Evolutionary conservation across 164 flowering plant species (phyloP).

Genomic region (Vitis riparia): DNA sequence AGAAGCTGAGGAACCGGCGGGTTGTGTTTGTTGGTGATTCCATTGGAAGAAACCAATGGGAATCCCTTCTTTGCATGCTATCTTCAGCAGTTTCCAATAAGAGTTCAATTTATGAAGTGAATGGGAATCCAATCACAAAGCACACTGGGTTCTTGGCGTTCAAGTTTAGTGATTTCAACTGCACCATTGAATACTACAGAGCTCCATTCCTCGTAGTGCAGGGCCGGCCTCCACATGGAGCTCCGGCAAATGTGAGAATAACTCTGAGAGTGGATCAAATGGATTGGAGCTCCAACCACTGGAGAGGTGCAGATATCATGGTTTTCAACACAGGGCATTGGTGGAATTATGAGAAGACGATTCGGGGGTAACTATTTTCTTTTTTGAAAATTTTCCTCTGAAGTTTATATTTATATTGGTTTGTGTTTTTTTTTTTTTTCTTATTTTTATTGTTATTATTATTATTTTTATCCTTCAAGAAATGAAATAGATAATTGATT

Average conservation of each 20-base stretch:
- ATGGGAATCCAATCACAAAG: slow-evolving; percentile 79
- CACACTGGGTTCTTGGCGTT: slow-evolving; percentile 66
- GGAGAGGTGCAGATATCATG: slow-evolving; percentile 75
- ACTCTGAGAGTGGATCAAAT: slow-evolving; percentile 60
- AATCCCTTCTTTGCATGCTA: slow-evolving; percentile 82
- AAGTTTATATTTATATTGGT: neutral
- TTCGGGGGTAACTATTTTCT: slow-evolving; percentile 35
- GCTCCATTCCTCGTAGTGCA: slow-evolving; percentile 72
- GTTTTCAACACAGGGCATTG: slow-evolving; percentile 81
- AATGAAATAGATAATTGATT: neutral
- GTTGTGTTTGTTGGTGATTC: slow-evolving; percentile 87
- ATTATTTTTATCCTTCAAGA: no score
- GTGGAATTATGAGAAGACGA: slow-evolving; percentile 81
- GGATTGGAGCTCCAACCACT: slow-evolving; percentile 55
- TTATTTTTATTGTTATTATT: no score
- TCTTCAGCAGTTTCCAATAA: slow-evolving; percentile 54
- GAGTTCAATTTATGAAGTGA: slow-evolving; percentile 63
- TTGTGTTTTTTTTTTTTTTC: neutral
- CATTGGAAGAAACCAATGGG: slow-evolving; percentile 96
- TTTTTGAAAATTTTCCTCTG: neutral
- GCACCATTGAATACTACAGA: slow-evolving; percentile 77
- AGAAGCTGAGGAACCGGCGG: slow-evolving; percentile 52
- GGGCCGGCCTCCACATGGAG: slow-evolving; percentile 51
- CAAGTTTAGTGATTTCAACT: slow-evolving; percentile 62
- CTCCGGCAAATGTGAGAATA: slow-evolving; percentile 43